Percentiles rank a stretch among this genome's conserved stretches.
Evolutionary conservation across 2,329 filamentous ascomycete species (phyloP).

Genomic region (Ophiostoma novo-ulmi): DNA sequence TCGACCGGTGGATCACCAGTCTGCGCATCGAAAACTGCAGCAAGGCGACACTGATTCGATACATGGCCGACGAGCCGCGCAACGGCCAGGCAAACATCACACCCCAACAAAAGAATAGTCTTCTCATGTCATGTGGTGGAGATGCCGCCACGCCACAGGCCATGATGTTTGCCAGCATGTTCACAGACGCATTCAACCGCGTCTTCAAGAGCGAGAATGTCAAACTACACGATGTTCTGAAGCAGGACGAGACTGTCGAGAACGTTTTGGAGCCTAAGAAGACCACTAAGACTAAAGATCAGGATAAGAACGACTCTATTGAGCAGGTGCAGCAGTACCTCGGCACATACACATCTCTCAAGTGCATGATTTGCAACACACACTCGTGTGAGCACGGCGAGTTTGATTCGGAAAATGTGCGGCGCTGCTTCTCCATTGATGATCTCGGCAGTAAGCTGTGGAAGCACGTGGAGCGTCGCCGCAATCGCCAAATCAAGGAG

Average conservation of each 20-base stretch:
- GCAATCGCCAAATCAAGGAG: slow-evolving; percentile 31
- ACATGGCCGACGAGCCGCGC: slow-evolving; percentile 45
- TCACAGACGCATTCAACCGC: slow-evolving; percentile 53
- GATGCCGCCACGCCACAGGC: slow-evolving; percentile 39
- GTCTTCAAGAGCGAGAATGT: slow-evolving; percentile 48
- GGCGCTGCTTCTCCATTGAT: slow-evolving; percentile 50
- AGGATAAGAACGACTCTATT: slow-evolving; percentile 36
- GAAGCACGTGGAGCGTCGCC: slow-evolving; percentile 27
- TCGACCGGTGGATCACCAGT: slow-evolving; percentile 49
- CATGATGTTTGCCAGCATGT: slow-evolving; percentile 43
- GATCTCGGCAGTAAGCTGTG: slow-evolving; percentile 26
- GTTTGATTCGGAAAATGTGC: slow-evolving; percentile 50
- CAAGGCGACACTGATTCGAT: slow-evolving; percentile 48
- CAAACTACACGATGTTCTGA: slow-evolving; percentile 48
- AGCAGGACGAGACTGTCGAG: slow-evolving; percentile 51
- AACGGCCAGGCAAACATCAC: slow-evolving; percentile 43
- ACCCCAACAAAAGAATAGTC: slow-evolving; percentile 50
- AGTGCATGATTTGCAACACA: slow-evolving; percentile 55
- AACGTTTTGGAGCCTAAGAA: slow-evolving; percentile 51
- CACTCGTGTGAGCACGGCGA: slow-evolving; percentile 59
- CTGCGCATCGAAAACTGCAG: slow-evolving; percentile 49
- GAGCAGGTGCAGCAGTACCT: slow-evolving; percentile 44
- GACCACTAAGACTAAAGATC: slow-evolving; percentile 39
- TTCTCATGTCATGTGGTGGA: slow-evolving; percentile 44
- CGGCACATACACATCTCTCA: slow-evolving; percentile 51